Percentiles rank a stretch among this genome's conserved stretches.
These are phyloP conservation scores for Cavenderia fasciculata DNA, from an alignment of 78 protist genomes.

Conservation along the genomic window DNA sequence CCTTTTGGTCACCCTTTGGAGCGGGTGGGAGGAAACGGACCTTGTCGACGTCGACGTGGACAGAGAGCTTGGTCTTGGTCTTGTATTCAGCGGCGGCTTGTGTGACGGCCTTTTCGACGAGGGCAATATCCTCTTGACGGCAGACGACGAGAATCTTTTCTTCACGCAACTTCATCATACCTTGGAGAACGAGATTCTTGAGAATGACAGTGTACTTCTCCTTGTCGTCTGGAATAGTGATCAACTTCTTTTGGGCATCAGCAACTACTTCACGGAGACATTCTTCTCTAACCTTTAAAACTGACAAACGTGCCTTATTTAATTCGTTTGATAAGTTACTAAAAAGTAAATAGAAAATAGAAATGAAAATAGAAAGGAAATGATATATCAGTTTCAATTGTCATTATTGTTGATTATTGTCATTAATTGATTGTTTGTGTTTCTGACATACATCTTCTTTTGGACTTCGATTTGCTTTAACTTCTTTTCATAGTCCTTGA, in stretches of 20 bases:
- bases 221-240: conserved; percentile 29
- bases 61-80: conserved; percentile 20
- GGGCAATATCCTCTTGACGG: conserved; percentile 56
- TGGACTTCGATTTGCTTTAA: conserved; percentile 86
- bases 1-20: conserved; percentile 61
- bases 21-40: conserved; percentile 74
- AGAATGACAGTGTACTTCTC: conserved; percentile 48
- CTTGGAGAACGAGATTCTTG: conserved; percentile 75
- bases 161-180: conserved; percentile 54
- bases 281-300: conserved; percentile 84
- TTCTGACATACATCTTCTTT: conserved; percentile 83
- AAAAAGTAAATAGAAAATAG: neutral
- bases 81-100: conserved; percentile 46
- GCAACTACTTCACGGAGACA: conserved; percentile 45
- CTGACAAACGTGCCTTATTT: conserved; percentile 78
- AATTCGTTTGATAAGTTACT: conserved; percentile 82
- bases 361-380: neutral
- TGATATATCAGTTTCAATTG: neutral
- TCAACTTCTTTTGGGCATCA: conserved; percentile 75
- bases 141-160: conserved; percentile 34
- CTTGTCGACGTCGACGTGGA: conserved; percentile 21
- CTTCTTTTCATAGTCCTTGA: conserved; percentile 86
- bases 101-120: conserved; percentile 16
- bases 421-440: neutral
- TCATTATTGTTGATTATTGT: neutral